A percentile compares a stretch with the other conserved stretches of the same genome.
These are phyloP conservation scores for Suillus sp. DNA, from an alignment of 768 basidiomycete genomes.

Conservation along the genomic window DNA sequence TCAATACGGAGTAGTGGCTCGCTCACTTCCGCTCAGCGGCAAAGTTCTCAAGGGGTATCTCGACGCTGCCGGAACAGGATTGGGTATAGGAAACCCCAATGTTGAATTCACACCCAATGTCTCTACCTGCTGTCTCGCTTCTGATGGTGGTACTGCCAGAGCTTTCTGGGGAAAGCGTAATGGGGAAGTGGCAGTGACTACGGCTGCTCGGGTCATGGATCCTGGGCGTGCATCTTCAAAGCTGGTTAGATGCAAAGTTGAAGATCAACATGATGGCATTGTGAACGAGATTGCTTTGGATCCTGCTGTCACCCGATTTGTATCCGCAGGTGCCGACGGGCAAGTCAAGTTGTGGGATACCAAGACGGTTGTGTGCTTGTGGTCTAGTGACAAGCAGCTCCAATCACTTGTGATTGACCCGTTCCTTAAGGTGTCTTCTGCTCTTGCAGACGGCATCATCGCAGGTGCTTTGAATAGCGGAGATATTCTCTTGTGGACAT, in stretches of 20 bases:
- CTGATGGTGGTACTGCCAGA: slow-evolving; percentile 66
- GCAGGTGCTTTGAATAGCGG: slow-evolving; percentile 59
- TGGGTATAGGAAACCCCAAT: slow-evolving; percentile 74
- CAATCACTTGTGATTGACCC: slow-evolving; percentile 46
- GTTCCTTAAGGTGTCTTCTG: slow-evolving; percentile 51
- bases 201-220: slow-evolving; percentile 62
- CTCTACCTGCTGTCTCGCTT: slow-evolving; percentile 55
- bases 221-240: slow-evolving; percentile 44
- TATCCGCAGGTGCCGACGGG: slow-evolving; percentile 65
- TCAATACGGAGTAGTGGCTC: slow-evolving; percentile 69
- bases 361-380: slow-evolving; percentile 54
- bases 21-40: slow-evolving; percentile 71
- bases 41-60: slow-evolving; percentile 71
- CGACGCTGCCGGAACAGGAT: slow-evolving; percentile 58
- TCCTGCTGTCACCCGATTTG: slow-evolving; percentile 35
- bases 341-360: slow-evolving; percentile 75
- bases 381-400: slow-evolving; percentile 53
- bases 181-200: slow-evolving; percentile 67
- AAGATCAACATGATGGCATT: slow-evolving; percentile 63
- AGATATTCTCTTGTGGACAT: slow-evolving; percentile 52
- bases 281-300: slow-evolving; percentile 62
- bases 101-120: slow-evolving; percentile 73
- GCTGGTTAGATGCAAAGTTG: slow-evolving; percentile 49
- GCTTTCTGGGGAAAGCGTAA: slow-evolving; percentile 74
- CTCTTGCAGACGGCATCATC: slow-evolving; percentile 45